Evolutionary conservation across 345 rosid genomes (phyloP).

Genomic region (Gossypium mustelinum): DNA sequence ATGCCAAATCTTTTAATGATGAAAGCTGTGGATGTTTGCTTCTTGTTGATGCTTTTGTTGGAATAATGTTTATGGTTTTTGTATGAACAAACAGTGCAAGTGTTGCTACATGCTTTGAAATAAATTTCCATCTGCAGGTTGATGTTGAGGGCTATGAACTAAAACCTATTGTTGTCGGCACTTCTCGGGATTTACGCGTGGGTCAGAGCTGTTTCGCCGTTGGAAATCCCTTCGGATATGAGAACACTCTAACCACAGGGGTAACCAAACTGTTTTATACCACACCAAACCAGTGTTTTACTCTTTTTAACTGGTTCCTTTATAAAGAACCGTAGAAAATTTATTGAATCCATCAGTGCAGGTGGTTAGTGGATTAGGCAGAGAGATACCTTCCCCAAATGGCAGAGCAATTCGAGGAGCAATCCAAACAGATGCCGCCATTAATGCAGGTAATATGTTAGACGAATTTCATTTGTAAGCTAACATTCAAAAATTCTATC

Average conservation of each 20-base stretch:
- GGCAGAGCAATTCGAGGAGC: slow-evolving; percentile 79
- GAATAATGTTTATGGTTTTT: neutral
- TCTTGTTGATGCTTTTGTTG: no score
- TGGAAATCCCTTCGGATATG: slow-evolving; percentile 86
- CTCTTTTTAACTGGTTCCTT: neutral
- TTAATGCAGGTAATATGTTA: slow-evolving; percentile 52
- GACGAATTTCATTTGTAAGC: neutral
- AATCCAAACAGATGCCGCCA: slow-evolving; percentile 86
- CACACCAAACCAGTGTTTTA: neutral
- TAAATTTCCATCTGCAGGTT: slow-evolving; percentile 37
- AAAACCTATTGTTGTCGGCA: slow-evolving; percentile 68
- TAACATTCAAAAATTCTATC: neutral
- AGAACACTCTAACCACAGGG: slow-evolving; percentile 93
- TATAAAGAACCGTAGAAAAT: neutral
- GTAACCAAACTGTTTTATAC: slow-evolving; percentile 32
- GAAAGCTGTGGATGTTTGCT: no score
- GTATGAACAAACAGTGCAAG: neutral
- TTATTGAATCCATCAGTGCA: slow-evolving; percentile 23
- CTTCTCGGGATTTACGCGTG: slow-evolving; percentile 62
- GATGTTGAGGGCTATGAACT: slow-evolving; percentile 60
- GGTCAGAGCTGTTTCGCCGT: slow-evolving; percentile 89
- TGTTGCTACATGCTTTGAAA: neutral
- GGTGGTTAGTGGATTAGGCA: slow-evolving; percentile 88
- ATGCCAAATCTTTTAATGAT: no score
- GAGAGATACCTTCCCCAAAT: slow-evolving; percentile 86